These are phyloP conservation scores for Trypanosoma vivax DNA, from an alignment of 208 protist genomes.

Conservation along the genomic window DNA sequence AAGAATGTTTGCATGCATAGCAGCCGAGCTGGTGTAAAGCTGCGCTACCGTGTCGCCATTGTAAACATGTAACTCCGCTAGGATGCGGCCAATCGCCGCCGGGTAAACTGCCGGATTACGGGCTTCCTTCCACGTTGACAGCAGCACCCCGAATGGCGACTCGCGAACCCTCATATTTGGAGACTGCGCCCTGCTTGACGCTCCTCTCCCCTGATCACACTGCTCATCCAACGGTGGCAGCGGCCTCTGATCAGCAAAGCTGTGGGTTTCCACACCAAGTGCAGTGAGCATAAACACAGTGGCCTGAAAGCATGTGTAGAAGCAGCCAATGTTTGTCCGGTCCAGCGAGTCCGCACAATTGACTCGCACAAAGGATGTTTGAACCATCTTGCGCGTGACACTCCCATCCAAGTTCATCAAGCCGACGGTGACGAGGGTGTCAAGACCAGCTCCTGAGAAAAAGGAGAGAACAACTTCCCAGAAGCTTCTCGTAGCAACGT, in stretches of 20 bases:
- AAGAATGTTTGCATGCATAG: constrained; percentile 89
- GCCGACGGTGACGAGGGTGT: constrained; percentile 70
- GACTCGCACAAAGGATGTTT: constrained; percentile 80
- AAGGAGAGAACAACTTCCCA: constrained; percentile 61
- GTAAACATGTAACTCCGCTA: constrained; percentile 71
- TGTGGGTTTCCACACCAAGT: constrained; percentile 44
- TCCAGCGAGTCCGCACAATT: constrained; percentile 94
- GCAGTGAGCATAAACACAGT: constrained; percentile 71
- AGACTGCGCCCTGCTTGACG: constrained; percentile 34
- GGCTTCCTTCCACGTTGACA: constrained; percentile 68
- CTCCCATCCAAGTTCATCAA: constrained; percentile 32
- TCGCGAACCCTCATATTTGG: constrained; percentile 19
- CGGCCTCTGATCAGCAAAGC: constrained; percentile 38
- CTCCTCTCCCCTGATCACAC: constrained; percentile 24
- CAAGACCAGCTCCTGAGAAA: constrained; percentile 29
- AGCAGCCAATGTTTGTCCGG: constrained; percentile 91
- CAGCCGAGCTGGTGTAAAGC: constrained; percentile 90
- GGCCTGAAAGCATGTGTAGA: constrained; percentile 82
- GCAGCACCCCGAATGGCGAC: constrained; percentile 13
- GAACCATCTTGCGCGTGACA: constrained; percentile 45
- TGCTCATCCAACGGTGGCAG: constrained; percentile 49
- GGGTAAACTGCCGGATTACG: constrained; percentile 46
- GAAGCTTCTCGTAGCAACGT: constrained; percentile 51
- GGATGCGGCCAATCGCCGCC: constrained; percentile 34
- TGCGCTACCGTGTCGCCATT: constrained; percentile 88